phyloP scores from a whole-genome alignment of 2,329 filamentous ascomycete genomes.

The Fusarium chaquense region DNA sequence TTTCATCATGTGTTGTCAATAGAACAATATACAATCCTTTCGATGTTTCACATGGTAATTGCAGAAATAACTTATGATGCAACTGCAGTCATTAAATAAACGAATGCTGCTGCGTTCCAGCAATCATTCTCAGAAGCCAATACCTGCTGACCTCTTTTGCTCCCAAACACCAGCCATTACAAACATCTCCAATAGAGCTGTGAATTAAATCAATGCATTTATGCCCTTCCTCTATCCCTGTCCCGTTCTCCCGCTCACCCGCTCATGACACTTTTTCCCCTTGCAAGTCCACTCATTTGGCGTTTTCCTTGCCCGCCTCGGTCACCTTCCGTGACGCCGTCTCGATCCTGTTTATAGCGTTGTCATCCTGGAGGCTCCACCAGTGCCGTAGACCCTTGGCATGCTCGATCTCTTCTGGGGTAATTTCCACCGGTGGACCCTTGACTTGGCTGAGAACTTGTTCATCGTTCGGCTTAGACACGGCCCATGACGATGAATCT shows the following conservation, averaged over 20 bases:
- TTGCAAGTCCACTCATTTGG: constrained; percentile 38
- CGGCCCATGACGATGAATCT: constrained; percentile 71
- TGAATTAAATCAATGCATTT: constrained; percentile 16
- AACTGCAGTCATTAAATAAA: constrained; percentile 1
- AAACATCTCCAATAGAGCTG: constrained; percentile 11
- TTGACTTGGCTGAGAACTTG: constrained; percentile 64
- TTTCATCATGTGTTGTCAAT: constrained; percentile 15
- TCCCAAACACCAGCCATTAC: constrained; percentile 17
- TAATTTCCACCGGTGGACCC: constrained; percentile 70
- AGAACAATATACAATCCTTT: background rate
- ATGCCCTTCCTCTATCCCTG: constrained; percentile 23
- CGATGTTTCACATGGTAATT: constrained; percentile 1
- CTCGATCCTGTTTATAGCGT: constrained; percentile 60
- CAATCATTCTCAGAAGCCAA: constrained; percentile 1
- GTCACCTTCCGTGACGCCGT: constrained; percentile 57
- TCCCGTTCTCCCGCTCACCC: constrained; percentile 24
- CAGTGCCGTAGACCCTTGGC: constrained; percentile 62
- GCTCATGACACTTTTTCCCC: constrained; percentile 2
- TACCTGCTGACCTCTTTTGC: constrained; percentile 7
- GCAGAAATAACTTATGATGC: constrained; percentile 9
- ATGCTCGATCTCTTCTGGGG: constrained; percentile 62
- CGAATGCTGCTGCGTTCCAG: background rate
- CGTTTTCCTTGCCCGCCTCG: constrained; percentile 47
- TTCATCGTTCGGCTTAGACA: constrained; percentile 63
- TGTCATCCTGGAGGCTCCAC: constrained; percentile 62